Conservation (phyloP, 176 grass and related monocot genomes). For the Areca catechu region DNA sequence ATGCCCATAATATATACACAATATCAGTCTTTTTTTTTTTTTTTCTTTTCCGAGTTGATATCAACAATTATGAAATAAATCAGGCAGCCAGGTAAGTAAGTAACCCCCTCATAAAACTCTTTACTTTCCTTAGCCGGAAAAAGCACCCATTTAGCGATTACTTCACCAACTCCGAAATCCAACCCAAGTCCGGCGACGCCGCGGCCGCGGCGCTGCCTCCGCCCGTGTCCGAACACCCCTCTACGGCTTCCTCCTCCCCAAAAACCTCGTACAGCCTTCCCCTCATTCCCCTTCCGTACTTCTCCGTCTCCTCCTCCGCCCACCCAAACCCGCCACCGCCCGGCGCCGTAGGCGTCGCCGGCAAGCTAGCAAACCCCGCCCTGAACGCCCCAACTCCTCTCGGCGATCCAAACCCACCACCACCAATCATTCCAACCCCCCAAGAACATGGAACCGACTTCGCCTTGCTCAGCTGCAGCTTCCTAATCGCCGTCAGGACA, state of each 20-base stretch:
- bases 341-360: constrained; percentile 8
- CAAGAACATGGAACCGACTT: constrained; percentile 2
- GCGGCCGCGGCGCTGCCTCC: neutral
- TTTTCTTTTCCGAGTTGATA: no score
- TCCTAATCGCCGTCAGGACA: constrained; percentile 3
- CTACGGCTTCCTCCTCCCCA: neutral
- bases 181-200: neutral
- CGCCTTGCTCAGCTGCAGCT: constrained; percentile 12
- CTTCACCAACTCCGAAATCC: constrained; percentile 15
- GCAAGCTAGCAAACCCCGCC: constrained; percentile 3
- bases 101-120: no score
- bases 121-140: no score
- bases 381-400: neutral
- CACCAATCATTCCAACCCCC: neutral
- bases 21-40: no score
- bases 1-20: no score
- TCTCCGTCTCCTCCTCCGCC: neutral
- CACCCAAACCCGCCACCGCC: neutral
- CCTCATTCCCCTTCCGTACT: constrained; percentile 4
- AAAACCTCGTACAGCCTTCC: constrained; percentile 6
- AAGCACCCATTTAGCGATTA: neutral
- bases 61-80: no score
- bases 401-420: neutral
- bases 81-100: no score
- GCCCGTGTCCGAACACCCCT: no score